Evolutionary conservation across 1,284 basidiomycete species (phyloP), one percentile per base, ranked within the genome.

Genomic region (Austroboletus novae-zelandiae): DNA sequence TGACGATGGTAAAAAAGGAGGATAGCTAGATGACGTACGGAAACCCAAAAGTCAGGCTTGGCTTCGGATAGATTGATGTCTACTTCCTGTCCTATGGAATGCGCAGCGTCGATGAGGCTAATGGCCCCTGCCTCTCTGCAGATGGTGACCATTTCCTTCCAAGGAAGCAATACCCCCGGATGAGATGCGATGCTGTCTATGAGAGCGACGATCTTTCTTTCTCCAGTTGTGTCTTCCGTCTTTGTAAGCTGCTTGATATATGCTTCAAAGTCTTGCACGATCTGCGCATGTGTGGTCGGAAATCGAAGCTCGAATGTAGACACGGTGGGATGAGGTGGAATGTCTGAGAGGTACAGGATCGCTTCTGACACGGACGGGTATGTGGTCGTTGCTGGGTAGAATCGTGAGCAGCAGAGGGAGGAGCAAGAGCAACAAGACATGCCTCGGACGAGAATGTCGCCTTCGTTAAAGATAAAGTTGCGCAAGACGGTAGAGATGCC

Each of bases 31-130:
- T 27, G 1, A 71, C 79, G 40, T 56, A 89, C 86, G 15, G 88
- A 85, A 17, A 89, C 73, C 81, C 84, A 92, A 64, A 93, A 93
- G 68, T 94, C 91, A 9, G 88, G 86, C 52, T 77, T 72, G 0
- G 74, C 71, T 44, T 75, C 70, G 9, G 73, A 74, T 40, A 93
- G 58, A 62, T 92, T 77, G 47, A 92, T 72, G 43, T 79, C 69
- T 11, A 75, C 55, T 52, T 82, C 79, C 56, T 83, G 81, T 0
- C 91, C 91, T 42, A 94, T 83, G 4, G 84, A 83, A 65, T 96
- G 94, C 0, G 94, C 94, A 0, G 77, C 94, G 59, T 97, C 94
- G 14, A 97, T 68, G 15, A 94, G 67, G 48, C 79, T 86, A 68
- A 82, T 80, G 3, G 86, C 77, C 4, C 80, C 81, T 49, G 84